Percentiles rank a stretch among this genome's conserved stretches.
Conservation (phyloP, 2,329 filamentous ascomycete genomes). For the Parascedosporium putredinis region DNA sequence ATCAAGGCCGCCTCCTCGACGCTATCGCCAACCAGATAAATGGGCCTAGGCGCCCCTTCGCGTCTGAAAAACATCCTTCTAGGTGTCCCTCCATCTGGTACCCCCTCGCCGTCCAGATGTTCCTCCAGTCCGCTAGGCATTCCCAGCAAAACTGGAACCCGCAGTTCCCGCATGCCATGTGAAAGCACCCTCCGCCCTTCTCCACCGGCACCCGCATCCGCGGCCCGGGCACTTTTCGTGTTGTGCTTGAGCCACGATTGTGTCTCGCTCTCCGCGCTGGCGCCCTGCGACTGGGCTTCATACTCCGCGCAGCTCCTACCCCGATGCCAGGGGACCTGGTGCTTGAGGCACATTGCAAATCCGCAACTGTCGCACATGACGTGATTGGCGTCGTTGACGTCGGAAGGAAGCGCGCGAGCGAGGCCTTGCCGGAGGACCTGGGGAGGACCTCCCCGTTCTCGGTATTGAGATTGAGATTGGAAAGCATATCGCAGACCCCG, state of each 20-base stretch:
- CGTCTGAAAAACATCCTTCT: constrained; percentile 13
- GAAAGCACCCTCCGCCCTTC: constrained; percentile 25
- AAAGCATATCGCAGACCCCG: not conserved
- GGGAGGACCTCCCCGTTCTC: too few species aligned
- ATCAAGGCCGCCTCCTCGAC: constrained; percentile 8
- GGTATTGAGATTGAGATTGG: not conserved
- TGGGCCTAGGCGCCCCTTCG: constrained; percentile 8
- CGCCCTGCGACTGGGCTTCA: constrained; percentile 3
- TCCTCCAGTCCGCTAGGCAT: constrained; percentile 17
- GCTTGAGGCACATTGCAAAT: constrained; percentile 18
- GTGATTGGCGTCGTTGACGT: constrained; percentile 2
- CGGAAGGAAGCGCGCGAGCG: not conserved
- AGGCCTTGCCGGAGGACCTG: not conserved
- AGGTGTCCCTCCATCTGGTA: constrained; percentile 10
- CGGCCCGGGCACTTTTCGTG: constrained; percentile 16
- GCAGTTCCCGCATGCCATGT: constrained; percentile 28
- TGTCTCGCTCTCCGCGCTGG: constrained; percentile 10
- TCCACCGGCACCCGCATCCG: constrained; percentile 15
- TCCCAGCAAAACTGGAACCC: constrained; percentile 25
- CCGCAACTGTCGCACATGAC: constrained; percentile 16
- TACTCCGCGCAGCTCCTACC: constrained; percentile 15
- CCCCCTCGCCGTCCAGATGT: constrained; percentile 10
- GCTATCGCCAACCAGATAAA: constrained; percentile 10
- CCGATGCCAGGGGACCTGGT: constrained; percentile 17
- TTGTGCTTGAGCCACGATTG: constrained; percentile 14